phyloP scores from a whole-genome alignment of 345 rosid genomes.

The Carallia pectinifolia region DNA sequence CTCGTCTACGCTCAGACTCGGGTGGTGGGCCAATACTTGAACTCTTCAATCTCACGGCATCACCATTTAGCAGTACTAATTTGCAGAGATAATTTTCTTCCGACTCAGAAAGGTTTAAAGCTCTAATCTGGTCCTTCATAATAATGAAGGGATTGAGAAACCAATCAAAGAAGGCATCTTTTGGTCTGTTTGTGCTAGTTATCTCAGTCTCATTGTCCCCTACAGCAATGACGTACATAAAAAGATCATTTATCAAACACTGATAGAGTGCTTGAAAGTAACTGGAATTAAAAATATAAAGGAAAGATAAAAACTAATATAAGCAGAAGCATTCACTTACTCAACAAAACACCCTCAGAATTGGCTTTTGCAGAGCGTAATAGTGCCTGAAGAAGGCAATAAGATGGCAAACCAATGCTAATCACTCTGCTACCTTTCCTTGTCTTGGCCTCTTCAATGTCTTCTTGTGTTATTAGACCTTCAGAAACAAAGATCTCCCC shows the following conservation, averaged over 20 bases:
- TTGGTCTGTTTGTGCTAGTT: slow-evolving; percentile 71
- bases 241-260: slow-evolving; percentile 8
- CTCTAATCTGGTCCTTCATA: slow-evolving; percentile 86
- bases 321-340: slow-evolving; percentile 41
- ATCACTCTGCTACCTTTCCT: slow-evolving; percentile 59
- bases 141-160: slow-evolving; percentile 81
- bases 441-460: slow-evolving; percentile 76
- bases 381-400: slow-evolving; percentile 65
- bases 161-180: slow-evolving; percentile 86
- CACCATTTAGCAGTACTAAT: slow-evolving; percentile 62
- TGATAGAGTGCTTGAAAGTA: neutral
- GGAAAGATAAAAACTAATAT: neutral
- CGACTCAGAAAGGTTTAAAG: slow-evolving; percentile 55
- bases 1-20: slow-evolving; percentile 66
- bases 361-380: slow-evolving; percentile 61
- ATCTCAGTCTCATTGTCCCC: slow-evolving; percentile 61
- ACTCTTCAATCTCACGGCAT: slow-evolving; percentile 53
- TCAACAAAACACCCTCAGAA: slow-evolving; percentile 59
- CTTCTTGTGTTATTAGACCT: slow-evolving; percentile 73
- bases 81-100: slow-evolving; percentile 85
- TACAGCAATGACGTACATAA: slow-evolving; percentile 26
- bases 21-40: slow-evolving; percentile 51
- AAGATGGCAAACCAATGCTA: slow-evolving; percentile 86
- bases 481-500: slow-evolving; percentile 67
- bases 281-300: neutral